phyloP scores from a whole-genome alignment of 1,284 basidiomycete genomes.

The Farysia itapuensis region DNA sequence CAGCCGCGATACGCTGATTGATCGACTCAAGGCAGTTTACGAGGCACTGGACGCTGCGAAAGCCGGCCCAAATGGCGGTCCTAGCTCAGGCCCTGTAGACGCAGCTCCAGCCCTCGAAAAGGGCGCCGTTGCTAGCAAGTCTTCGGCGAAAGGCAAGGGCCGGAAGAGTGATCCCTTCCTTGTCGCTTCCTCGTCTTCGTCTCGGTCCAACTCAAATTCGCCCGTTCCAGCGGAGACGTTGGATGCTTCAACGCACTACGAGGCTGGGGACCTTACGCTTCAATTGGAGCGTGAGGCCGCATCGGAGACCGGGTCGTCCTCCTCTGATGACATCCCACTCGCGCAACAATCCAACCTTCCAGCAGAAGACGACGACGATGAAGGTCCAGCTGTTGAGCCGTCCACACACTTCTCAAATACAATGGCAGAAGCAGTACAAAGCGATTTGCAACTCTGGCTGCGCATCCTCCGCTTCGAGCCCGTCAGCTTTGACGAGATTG shows the following conservation, averaged over 20 bases:
- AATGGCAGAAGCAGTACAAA: conserved; percentile 12
- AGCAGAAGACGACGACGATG: not conserved
- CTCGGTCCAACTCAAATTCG: not conserved
- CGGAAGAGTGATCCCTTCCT: conserved; percentile 28
- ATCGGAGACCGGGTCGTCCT: conserved; percentile 1
- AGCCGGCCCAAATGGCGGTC: not conserved
- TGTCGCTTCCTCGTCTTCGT: conserved; percentile 8
- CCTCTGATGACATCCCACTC: conserved; percentile 12
- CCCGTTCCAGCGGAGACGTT: not conserved
- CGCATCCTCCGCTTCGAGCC: conserved; percentile 31
- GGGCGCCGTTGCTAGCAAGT: not conserved
- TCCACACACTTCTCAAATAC: conserved; percentile 9
- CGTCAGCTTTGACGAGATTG: conserved; percentile 29
- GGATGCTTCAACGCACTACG: no score
- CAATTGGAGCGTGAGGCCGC: not conserved
- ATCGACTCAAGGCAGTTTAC: conserved; percentile 22
- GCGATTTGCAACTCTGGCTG: conserved; percentile 1
- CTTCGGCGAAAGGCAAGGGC: conserved; percentile 9
- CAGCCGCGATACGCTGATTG: conserved; percentile 15
- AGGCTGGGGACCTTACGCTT: not conserved
- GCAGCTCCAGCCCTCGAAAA: not conserved
- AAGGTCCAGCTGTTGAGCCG: conserved; percentile 5
- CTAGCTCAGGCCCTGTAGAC: not conserved
- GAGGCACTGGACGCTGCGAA: conserved; percentile 6
- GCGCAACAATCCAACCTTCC: not conserved